Evolutionary conservation across 2,329 filamentous ascomycete species (phyloP).

Genomic region (Neophaeococcomyces mojaviensis): DNA sequence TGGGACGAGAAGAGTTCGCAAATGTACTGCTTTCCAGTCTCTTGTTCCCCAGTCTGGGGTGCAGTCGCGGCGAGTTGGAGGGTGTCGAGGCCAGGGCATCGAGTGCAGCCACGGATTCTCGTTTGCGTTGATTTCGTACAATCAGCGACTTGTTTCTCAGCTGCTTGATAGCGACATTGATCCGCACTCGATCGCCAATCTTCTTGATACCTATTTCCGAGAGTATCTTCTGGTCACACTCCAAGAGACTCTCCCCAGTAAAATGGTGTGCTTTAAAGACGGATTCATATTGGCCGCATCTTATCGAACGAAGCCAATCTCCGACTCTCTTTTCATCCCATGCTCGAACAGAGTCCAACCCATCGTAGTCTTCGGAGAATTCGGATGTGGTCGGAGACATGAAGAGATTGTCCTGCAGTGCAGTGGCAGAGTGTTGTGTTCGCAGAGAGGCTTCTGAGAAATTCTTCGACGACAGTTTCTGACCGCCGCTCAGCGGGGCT

Average conservation of each 20-base stretch:
- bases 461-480: conserved; percentile 16
- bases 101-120: conserved; percentile 77
- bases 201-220: conserved; percentile 99
- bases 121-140: conserved; percentile 74
- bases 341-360: conserved; percentile 58
- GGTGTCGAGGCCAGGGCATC: conserved; percentile 57
- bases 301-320: conserved; percentile 83
- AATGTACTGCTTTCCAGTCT: conserved; percentile 35
- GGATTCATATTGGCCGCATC: conserved; percentile 88
- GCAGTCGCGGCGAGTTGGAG: conserved; percentile 56
- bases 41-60: conserved; percentile 47
- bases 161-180: conserved; percentile 80
- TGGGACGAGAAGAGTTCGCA: conserved; percentile 59
- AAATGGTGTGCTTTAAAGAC: conserved; percentile 90
- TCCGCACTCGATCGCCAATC: conserved; percentile 87
- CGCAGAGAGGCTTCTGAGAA: conserved; percentile 23
- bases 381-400: conserved; percentile 86
- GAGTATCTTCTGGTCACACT: conserved; percentile 92
- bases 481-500: conserved; percentile 24
- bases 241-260: conserved; percentile 90
- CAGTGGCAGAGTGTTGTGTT: conserved; percentile 30
- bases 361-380: conserved; percentile 71
- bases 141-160: conserved; percentile 68
- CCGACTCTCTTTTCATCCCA: conserved; percentile 69
- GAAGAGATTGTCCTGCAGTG: conserved; percentile 43